phyloP scores from a whole-genome alignment of 371 early-diverging fungal species.

The Mucor racemosus region DNA sequence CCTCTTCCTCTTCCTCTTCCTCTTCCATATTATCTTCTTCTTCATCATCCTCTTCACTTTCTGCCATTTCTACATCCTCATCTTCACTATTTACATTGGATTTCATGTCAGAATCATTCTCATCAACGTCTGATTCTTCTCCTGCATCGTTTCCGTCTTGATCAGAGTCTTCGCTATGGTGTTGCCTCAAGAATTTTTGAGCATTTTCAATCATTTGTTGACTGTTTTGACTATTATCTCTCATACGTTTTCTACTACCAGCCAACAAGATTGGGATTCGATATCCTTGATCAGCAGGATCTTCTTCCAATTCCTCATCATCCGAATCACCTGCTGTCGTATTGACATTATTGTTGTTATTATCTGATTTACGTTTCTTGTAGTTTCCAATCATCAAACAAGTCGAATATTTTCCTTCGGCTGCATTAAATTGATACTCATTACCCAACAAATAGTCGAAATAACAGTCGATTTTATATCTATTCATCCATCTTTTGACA shows the following conservation, averaged over 20 bases:
- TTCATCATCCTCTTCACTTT: constrained; percentile 19
- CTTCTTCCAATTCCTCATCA: constrained; percentile 14
- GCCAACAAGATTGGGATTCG: constrained; percentile 24
- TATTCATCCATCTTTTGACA: constrained; percentile 57
- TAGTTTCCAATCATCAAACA: constrained; percentile 55
- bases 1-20: constrained; percentile 17
- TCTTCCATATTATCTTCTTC: constrained; percentile 5
- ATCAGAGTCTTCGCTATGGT: constrained; percentile 13
- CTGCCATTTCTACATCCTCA: constrained; percentile 6
- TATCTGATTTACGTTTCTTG: constrained; percentile 35
- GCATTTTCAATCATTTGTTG: constrained; percentile 23
- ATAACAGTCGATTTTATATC: constrained; percentile 54
- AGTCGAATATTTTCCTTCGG: constrained; percentile 39
- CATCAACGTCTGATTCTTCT: not conserved
- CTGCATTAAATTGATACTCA: constrained; percentile 39
- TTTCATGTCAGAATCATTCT: not conserved
- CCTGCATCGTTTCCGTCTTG: constrained; percentile 15
- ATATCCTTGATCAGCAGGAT: constrained; percentile 3
- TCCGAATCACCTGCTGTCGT: not conserved
- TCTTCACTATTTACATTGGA: constrained; percentile 5
- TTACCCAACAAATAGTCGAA: constrained; percentile 57
- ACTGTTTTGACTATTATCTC: constrained; percentile 28
- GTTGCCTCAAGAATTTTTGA: not conserved
- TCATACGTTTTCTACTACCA: constrained; percentile 31
- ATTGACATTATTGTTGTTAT: not conserved